A percentile compares a stretch with the other conserved stretches of the same genome.
phyloP scores from a whole-genome alignment of 371 early-diverging fungal species.

The Dichotomocladium elegans region DNA sequence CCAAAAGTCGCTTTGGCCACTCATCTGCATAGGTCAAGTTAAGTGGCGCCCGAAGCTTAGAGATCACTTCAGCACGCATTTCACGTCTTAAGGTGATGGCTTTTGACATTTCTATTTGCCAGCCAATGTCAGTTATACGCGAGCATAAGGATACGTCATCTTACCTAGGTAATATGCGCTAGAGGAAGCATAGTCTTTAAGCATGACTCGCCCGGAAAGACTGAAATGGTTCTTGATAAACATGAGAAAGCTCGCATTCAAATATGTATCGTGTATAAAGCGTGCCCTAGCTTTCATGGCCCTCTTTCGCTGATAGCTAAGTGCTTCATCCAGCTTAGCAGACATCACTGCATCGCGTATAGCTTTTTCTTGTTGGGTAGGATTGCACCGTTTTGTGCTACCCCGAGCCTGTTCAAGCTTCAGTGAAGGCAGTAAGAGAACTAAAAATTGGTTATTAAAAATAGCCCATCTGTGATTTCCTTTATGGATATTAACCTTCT shows the following conservation, averaged over 20 bases:
- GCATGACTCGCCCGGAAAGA: constrained; percentile 1
- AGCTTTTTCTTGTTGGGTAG: constrained; percentile 1
- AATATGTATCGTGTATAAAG: constrained; percentile 18
- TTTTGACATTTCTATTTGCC: constrained; percentile 44
- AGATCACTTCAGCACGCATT: constrained; percentile 36
- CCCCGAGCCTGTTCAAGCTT: constrained; percentile 7
- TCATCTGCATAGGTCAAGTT: constrained; percentile 2
- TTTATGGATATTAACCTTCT: too few species aligned
- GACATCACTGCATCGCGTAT: constrained; percentile 15
- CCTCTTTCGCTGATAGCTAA: constrained; percentile 13
- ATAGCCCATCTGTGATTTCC: too few species aligned
- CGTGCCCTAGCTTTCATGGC: constrained; percentile 10
- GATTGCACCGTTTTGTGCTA: background rate
- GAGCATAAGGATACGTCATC: background rate
- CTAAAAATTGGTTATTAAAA: too few species aligned
- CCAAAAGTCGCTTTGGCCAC: constrained; percentile 23
- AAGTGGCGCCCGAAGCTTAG: constrained; percentile 23
- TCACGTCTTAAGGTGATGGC: constrained; percentile 49
- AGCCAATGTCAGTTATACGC: background rate
- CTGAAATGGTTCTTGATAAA: constrained; percentile 22
- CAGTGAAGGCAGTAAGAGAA: constrained; percentile 10
- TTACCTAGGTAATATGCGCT: constrained; percentile 33
- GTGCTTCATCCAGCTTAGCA: constrained; percentile 18
- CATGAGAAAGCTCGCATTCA: constrained; percentile 9
- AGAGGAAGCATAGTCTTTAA: constrained; percentile 13